Conservation (phyloP, 1,284 basidiomycete genomes). For the Trichosporon ovoides region DNA sequence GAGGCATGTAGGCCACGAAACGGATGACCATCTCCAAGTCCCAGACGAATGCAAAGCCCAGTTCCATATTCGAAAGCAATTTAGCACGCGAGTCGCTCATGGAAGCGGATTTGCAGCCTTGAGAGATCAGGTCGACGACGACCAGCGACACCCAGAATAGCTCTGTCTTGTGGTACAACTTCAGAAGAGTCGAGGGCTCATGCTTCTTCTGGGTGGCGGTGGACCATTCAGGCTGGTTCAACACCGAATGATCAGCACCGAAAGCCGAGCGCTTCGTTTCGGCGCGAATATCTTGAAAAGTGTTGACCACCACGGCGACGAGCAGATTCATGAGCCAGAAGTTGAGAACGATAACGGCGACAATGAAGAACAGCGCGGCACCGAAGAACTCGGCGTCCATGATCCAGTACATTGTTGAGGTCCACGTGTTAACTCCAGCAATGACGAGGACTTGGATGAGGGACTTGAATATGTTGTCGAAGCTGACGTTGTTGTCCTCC, state of each 20-base stretch:
- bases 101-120: constrained; percentile 66
- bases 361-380: constrained; percentile 82
- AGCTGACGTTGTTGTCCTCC: constrained; percentile 64
- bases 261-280: constrained; percentile 92
- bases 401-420: constrained; percentile 77
- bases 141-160: constrained; percentile 74
- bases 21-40: constrained; percentile 82
- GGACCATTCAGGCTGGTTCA: constrained; percentile 36
- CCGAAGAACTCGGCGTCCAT: constrained; percentile 88
- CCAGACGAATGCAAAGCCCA: constrained; percentile 76
- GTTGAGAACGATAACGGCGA: constrained; percentile 76
- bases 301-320: constrained; percentile 93
- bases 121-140: constrained; percentile 62
- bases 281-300: constrained; percentile 81
- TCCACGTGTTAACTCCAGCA: constrained; percentile 58
- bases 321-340: constrained; percentile 94
- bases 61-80: constrained; percentile 61
- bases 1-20: constrained; percentile 66
- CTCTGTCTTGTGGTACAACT: constrained; percentile 49
- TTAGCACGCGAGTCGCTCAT: constrained; percentile 53
- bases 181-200: constrained; percentile 24
- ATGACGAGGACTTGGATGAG: constrained; percentile 81
- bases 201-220: constrained; percentile 29
- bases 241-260: constrained; percentile 62
- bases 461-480: constrained; percentile 83